These are phyloP conservation scores for Sanghuangporus baumii DNA, from an alignment of 1,284 basidiomycete genomes.

Conservation along the genomic window DNA sequence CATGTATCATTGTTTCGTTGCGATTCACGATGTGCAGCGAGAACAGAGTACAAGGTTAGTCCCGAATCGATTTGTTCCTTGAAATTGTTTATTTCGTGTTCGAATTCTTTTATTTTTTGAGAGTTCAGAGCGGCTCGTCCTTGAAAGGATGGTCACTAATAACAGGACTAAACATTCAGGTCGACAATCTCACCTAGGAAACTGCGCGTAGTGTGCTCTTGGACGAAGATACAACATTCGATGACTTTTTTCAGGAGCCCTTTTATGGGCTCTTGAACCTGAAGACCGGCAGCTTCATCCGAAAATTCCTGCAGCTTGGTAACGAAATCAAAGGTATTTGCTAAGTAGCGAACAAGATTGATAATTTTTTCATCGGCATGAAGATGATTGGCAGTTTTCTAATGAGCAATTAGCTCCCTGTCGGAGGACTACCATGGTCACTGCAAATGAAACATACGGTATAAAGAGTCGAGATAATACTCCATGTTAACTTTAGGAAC, in stretches of 20 bases:
- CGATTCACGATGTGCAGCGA: not conserved
- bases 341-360: not conserved
- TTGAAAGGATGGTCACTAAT: no score
- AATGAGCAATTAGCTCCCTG: no score
- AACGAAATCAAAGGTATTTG: not conserved
- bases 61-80: not conserved
- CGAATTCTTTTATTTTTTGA: not conserved
- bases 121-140: not conserved
- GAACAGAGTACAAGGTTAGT: not conserved
- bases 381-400: slow-evolving; percentile 7
- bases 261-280: not conserved
- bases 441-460: no score
- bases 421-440: no score
- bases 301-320: not conserved
- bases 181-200: not conserved
- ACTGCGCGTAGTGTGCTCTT: not conserved
- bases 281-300: not conserved
- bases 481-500: no score
- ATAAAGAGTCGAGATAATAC: no score
- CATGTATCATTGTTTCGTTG: not conserved
- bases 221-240: not conserved
- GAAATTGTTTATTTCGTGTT: no score
- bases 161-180: no score
- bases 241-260: not conserved
- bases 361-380: not conserved